Evolutionary conservation across 805 yeast species (phyloP), one percentile per base, ranked within the genome.

Genomic region (Kodamaea sagamina): DNA sequence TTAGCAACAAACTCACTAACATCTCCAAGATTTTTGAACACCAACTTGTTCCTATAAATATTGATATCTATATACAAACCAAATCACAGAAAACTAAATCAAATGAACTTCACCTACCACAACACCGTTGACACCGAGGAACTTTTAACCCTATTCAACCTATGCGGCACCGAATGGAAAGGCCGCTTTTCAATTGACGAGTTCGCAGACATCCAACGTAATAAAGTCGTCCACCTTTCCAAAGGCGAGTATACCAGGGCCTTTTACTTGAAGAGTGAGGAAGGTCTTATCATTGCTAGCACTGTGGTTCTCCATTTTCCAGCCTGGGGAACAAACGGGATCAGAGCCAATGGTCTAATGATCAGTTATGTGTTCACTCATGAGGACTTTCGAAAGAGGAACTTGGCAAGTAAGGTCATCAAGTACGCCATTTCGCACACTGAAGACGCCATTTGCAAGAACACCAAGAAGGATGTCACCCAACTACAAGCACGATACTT

Each of bases 81-180:
- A 21, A 6, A 21, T 21, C 24, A 21, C 24, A 6, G 8, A 21
- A 21, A 21, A 21, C 8, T 21, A 6, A 21, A 6, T 21, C 24
- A 21, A 21, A 21, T 49, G 50, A 28, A 46, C 2, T 42, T 25
- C 25, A 42, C 46, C 41, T 53, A 55, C 39, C 48, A 49, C 27
- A 44, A 49, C 19, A 55, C 65, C 6, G 50, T 48, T 11, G 62
- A 62, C 29, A 55, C 62, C 9, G 49, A 44, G 11, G 51, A 53
- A 15, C 49, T 65, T 27, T 43, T 42, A n/a, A 50, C 54, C 18
- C 38, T 62, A 7, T 62, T 52, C 31, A 28, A 44, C 2, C 50
- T 64, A 12, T 42, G 58, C 26, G 68, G 60, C 6, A 28, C 50
- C 3, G 62, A 62, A 35, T 61, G 66, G 63, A 46, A 59, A 16